Evolutionary conservation across 2,329 filamentous ascomycete species (phyloP), one percentile per base, ranked within the genome.

Genomic region (Colletotrichum sp.): DNA sequence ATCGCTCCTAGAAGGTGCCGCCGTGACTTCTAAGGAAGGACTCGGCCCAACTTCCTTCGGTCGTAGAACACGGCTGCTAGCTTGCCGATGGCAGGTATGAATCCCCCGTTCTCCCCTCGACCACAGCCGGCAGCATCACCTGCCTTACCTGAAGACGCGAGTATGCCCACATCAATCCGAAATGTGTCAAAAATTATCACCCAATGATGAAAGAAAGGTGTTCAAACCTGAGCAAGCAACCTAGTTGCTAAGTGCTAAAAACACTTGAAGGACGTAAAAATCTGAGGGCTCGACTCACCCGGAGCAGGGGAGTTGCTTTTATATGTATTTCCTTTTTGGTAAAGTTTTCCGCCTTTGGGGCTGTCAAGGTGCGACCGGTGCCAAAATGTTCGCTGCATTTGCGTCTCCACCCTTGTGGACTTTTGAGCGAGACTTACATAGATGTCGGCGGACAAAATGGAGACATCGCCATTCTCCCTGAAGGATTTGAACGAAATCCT

Each of bases 341-440:
- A 18, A 32, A 61, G 58, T 61, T 61, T n/a, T 61, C 18, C 58
- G 30, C 5, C 28, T 1, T 18, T 9, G 18, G 58, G 28, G 13
- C 26, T 13, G 13, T 61, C 58, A 61, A 61, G 58, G 58, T 61
- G 4, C 28, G n/a, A 32, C 6, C 28, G n/a, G 58, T n/a, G 30
- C 18, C 18, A 61, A 61, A 21, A 12, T 21, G 5, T 34, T 34
- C 28, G 58, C 28, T 2, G 2, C 18, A 34, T 24, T 21, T 56
- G 52, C 10, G 0, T 26, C 0, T 32, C 15, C 18, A n/a, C 30
- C 16, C 6, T 0, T 5, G 5, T 34, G 26, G 26, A 8, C 28
- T 34, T 21, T 1, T 9, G 58, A 30, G 10, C 5, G 5, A 61
- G 7, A 30, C 4, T 61, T 21, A 3, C 16, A 4, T 8, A 61